Evolutionary conservation across 2,329 filamentous ascomycete genomes (phyloP).

Genomic region (Seiridium cupressi): DNA sequence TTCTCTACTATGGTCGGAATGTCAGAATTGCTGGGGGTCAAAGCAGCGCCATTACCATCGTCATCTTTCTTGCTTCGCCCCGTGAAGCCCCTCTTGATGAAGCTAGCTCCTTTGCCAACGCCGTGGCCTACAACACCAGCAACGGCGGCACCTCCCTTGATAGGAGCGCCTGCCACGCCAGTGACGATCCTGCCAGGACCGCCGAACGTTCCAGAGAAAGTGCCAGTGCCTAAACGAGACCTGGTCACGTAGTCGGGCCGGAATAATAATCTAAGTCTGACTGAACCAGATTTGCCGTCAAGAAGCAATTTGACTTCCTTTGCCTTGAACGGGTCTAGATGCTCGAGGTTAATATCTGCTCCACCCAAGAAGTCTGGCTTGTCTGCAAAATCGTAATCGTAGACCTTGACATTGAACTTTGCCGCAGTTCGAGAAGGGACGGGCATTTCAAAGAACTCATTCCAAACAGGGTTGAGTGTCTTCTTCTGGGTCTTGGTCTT

Average conservation of each 20-base stretch:
- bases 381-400: conserved; percentile 96
- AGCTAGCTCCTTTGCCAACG: conserved; percentile 86
- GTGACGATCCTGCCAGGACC: conserved; percentile 85
- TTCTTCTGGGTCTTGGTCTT: conserved; percentile 98
- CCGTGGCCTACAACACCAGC: conserved; percentile 70
- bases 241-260: conserved; percentile 88
- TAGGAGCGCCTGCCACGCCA: conserved; percentile 78
- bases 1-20: conserved; percentile 43
- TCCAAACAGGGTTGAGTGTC: conserved; percentile 92
- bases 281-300: conserved; percentile 83
- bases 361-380: conserved; percentile 88
- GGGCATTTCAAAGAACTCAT: conserved; percentile 87
- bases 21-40: conserved; percentile 36
- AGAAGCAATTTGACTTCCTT: conserved; percentile 73
- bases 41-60: conserved; percentile 45
- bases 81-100: conserved; percentile 82
- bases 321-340: conserved; percentile 80
- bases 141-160: conserved; percentile 85
- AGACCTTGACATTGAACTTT: conserved; percentile 79
- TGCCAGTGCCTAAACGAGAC: conserved; percentile 84
- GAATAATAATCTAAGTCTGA: conserved; percentile 86
- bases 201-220: conserved; percentile 88
- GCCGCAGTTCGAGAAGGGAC: conserved; percentile 82
- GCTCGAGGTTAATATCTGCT: conserved; percentile 70
- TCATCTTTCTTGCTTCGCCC: conserved; percentile 70